Percentiles rank a stretch among this genome's conserved stretches.
Conservation (phyloP, 805 yeast genomes). For the Sungouiozyma ichnusensis region DNA sequence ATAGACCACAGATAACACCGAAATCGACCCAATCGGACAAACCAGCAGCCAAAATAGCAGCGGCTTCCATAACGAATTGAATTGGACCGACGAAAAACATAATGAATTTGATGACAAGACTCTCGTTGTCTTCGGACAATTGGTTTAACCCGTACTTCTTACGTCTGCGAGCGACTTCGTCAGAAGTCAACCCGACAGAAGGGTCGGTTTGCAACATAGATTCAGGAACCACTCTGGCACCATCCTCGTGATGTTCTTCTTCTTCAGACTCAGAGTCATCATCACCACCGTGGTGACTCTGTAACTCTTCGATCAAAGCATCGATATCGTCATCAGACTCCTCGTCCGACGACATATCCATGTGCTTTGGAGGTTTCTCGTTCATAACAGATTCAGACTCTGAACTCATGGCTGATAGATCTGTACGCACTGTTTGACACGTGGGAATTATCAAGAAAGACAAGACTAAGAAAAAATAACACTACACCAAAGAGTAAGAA, state of each 20-base stretch:
- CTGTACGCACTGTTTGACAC: neutral
- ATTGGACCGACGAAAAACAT: constrained; percentile 91
- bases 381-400: constrained; percentile 6
- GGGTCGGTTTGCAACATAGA: constrained; percentile 78
- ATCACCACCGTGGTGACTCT: constrained; percentile 44
- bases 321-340: constrained; percentile 61
- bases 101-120: constrained; percentile 64
- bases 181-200: constrained; percentile 60
- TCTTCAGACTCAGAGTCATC: constrained; percentile 44
- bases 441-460: neutral
- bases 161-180: constrained; percentile 73
- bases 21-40: constrained; percentile 97
- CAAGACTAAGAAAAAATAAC: neutral
- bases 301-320: constrained; percentile 68
- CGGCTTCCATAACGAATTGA: constrained; percentile 96
- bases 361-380: constrained; percentile 10
- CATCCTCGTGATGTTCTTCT: constrained; percentile 35
- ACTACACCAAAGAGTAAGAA: neutral
- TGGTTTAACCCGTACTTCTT: constrained; percentile 85
- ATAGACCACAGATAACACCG: constrained; percentile 89
- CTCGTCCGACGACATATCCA: constrained; percentile 24
- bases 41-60: constrained; percentile 92
- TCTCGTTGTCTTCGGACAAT: constrained; percentile 84
- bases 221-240: constrained; percentile 74
- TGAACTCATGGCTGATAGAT: neutral